phyloP scores from a whole-genome alignment of 495 filamentous ascomycete species.

The Oidiodendron maius region DNA sequence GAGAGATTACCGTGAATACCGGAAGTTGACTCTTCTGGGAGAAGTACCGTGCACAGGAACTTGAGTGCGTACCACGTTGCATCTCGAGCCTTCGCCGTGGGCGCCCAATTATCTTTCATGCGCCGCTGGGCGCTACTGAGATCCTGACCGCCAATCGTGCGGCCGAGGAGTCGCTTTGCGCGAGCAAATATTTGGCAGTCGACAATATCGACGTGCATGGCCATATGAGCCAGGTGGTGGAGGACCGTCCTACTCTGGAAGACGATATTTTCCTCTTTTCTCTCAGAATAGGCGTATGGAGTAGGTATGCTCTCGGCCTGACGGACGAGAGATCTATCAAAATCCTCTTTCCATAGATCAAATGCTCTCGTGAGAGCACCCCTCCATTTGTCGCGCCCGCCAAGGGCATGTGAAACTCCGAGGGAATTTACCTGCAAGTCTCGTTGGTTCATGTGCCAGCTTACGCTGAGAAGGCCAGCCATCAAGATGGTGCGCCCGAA shows the following conservation, averaged over 20 bases:
- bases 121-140: conserved; percentile 72
- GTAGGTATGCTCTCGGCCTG: conserved; percentile 34
- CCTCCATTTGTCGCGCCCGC: conserved; percentile 90
- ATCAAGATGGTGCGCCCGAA: conserved; percentile 96
- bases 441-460: conserved; percentile 96
- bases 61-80: conserved; percentile 90
- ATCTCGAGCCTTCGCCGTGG: conserved; percentile 84
- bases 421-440: conserved; percentile 92
- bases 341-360: conserved; percentile 92
- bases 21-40: conserved; percentile 40
- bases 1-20: conserved; percentile 2
- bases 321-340: conserved; percentile 66
- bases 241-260: conserved; percentile 84
- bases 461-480: conserved; percentile 88
- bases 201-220: conserved; percentile 95
- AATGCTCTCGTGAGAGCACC: conserved; percentile 82
- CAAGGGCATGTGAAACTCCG: conserved; percentile 68
- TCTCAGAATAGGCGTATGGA: conserved; percentile 35
- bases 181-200: conserved; percentile 95
- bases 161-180: conserved; percentile 75
- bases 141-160: conserved; percentile 77
- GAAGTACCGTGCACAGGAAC: conserved; percentile 75
- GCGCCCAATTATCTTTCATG: conserved; percentile 88
- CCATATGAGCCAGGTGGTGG: conserved; percentile 95
- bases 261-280: conserved; percentile 66